phyloP scores from a whole-genome alignment of 345 rosid genomes.

The Eucalyptus pumila region DNA sequence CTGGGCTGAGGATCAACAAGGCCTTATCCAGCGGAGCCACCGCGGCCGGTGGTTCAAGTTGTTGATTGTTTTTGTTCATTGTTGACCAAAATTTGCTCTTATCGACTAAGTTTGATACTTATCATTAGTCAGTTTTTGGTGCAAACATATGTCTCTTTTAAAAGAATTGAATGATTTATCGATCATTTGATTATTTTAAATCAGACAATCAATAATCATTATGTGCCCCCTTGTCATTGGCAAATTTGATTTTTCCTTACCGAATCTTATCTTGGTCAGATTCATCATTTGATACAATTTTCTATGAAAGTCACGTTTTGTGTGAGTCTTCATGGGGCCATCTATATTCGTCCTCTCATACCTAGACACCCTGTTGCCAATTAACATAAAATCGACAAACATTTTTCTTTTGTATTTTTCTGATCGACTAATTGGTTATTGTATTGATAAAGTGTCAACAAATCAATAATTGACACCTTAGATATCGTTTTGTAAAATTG shows the following conservation, averaged over 20 bases:
- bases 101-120: neutral
- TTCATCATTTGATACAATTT: neutral
- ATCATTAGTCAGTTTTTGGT: neutral
- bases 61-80: neutral
- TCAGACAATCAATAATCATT: neutral
- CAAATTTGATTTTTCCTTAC: neutral
- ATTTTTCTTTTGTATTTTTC: neutral
- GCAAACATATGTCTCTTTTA: neutral
- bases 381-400: neutral
- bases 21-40: no score
- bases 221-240: neutral
- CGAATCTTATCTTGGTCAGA: neutral
- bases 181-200: neutral
- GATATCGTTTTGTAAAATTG: neutral
- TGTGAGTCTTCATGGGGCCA: neutral
- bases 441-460: neutral
- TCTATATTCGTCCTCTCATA: neutral
- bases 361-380: neutral
- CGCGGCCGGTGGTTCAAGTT: no score
- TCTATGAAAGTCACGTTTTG: neutral
- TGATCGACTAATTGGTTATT: neutral
- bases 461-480: neutral
- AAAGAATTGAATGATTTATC: neutral
- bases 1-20: no score
- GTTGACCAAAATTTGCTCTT: neutral